phyloP scores from a whole-genome alignment of 768 basidiomycete genomes.

The Mycena kentingensis region DNA sequence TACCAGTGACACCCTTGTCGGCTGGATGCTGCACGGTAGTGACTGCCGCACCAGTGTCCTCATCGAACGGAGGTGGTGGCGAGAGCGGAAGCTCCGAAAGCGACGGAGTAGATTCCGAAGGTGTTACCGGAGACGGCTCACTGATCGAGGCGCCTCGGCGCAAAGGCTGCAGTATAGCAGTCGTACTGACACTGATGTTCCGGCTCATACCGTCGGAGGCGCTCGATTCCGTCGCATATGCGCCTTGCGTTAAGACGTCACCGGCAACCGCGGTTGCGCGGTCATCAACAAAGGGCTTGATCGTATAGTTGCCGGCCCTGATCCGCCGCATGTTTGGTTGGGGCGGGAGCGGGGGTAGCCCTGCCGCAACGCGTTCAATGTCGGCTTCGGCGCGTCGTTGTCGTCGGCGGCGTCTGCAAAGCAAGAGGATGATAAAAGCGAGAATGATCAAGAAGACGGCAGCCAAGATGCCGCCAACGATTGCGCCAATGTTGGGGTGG shows the following conservation, averaged over 20 bases:
- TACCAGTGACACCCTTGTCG: no score
- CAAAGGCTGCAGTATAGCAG: no score
- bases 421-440: slow-evolving; percentile 12
- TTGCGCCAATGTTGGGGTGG: slow-evolving; percentile 24
- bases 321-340: slow-evolving; percentile 11
- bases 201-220: background rate
- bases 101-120: no score
- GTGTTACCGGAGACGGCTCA: no score
- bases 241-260: slow-evolving; percentile 3
- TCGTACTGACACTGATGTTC: no score
- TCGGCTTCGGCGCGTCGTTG: slow-evolving; percentile 5
- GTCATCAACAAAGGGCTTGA: slow-evolving; percentile 20
- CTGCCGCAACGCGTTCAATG: slow-evolving; percentile 12
- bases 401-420: slow-evolving; percentile 26
- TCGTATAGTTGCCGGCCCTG: slow-evolving; percentile 1
- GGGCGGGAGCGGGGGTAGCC: slow-evolving; percentile 7
- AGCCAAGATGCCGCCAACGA: slow-evolving; percentile 35
- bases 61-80: no score
- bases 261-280: background rate
- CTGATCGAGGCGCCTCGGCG: no score
- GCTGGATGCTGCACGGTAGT: no score
- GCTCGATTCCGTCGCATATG: slow-evolving; percentile 9
- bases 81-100: no score
- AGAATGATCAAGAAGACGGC: slow-evolving; percentile 22
- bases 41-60: no score